Conservation (phyloP, 2,329 filamentous ascomycete species). For the Penicillium oxalicum region DNA sequence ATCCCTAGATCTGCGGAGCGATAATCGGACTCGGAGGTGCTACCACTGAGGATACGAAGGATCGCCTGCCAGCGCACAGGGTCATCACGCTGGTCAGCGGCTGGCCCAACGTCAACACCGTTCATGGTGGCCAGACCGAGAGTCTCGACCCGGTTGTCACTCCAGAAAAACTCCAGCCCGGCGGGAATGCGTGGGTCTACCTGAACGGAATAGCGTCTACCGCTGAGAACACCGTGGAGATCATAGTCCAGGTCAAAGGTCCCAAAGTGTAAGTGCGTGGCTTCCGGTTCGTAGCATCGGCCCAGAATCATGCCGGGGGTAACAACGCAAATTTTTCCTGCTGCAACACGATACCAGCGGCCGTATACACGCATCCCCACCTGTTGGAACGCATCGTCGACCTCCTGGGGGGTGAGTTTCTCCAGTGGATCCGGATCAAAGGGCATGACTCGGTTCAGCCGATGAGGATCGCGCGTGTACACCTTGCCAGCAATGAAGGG, state of each 20-base stretch:
- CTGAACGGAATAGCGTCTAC: constrained; percentile 42
- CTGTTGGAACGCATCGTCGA: constrained; percentile 32
- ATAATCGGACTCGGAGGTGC: constrained; percentile 18
- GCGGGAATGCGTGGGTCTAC: constrained; percentile 46
- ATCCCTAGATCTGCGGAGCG: constrained; percentile 25
- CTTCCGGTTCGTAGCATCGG: constrained; percentile 49
- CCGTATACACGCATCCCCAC: constrained; percentile 44
- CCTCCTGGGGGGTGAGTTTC: constrained; percentile 28
- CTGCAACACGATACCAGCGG: constrained; percentile 48
- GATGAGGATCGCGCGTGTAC: constrained; percentile 34
- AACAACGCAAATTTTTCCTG: constrained; percentile 39
- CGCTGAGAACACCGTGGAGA: constrained; percentile 42
- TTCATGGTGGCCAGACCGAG: constrained; percentile 53
- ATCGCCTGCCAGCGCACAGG: constrained; percentile 43
- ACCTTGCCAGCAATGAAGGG: constrained; percentile 47
- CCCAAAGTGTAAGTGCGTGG: constrained; percentile 43
- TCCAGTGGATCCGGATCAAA: constrained; percentile 14
- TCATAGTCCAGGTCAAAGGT: constrained; percentile 40
- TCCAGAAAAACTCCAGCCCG: constrained; percentile 52
- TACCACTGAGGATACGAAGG: constrained; percentile 42
- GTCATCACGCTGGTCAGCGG: constrained; percentile 40
- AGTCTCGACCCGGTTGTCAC: constrained; percentile 50
- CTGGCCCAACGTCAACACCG: constrained; percentile 45
- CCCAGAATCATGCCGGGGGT: constrained; percentile 50
- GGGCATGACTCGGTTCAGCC: constrained; percentile 21